Evolutionary conservation across 2,329 filamentous ascomycete species (phyloP).

Genomic region (Microsporum audouinii): DNA sequence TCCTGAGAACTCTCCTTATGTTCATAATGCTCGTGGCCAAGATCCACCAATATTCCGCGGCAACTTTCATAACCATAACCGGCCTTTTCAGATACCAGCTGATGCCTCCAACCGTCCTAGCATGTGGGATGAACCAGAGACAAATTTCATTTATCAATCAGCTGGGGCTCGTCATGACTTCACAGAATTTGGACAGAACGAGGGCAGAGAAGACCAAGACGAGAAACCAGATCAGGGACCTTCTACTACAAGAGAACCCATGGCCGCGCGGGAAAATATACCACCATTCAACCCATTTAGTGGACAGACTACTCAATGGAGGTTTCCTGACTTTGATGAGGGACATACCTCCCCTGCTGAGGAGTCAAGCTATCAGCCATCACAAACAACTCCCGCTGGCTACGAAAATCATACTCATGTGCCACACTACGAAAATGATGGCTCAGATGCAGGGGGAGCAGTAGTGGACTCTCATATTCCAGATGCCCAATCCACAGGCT

Average conservation of each 20-base stretch:
- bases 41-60: background rate
- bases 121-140: background rate
- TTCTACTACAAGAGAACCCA: background rate
- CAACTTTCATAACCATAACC: constrained; percentile 1
- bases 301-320: background rate
- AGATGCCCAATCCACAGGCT: too few species aligned
- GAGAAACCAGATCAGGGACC: background rate
- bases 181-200: background rate
- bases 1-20: background rate
- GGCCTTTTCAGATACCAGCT: background rate
- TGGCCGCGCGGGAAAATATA: background rate
- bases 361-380: background rate
- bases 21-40: background rate
- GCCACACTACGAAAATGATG: background rate
- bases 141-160: background rate
- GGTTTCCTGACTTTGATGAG: background rate
- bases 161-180: background rate
- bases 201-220: background rate
- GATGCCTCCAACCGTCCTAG: background rate
- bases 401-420: background rate
- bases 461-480: too few species aligned
- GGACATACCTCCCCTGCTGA: background rate
- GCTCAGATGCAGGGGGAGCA: background rate
- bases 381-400: background rate
- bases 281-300: background rate